Conservation (phyloP, 768 basidiomycete genomes). For the Boletus insuetus region DNA sequence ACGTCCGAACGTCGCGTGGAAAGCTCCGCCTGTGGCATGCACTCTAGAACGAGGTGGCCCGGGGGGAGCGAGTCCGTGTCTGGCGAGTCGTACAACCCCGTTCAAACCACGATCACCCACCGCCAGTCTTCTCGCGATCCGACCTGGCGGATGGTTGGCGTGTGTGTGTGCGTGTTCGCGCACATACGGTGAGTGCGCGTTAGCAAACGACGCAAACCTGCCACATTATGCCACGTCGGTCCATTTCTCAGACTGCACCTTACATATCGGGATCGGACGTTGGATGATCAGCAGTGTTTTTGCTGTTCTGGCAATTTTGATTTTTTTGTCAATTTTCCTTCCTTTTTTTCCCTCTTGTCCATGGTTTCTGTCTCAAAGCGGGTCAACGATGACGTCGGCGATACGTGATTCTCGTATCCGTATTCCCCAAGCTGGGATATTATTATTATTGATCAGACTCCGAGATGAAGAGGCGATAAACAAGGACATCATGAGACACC, state of each 20-base stretch:
- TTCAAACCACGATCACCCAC: background rate
- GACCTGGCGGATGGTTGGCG: conserved; percentile 8
- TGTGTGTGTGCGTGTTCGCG: no score
- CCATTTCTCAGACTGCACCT: background rate
- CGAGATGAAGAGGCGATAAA: conserved; percentile 18
- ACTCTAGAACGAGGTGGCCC: background rate
- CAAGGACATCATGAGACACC: background rate
- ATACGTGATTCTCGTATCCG: background rate
- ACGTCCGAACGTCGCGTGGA: conserved; percentile 24
- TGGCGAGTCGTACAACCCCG: background rate
- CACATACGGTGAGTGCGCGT: no score
- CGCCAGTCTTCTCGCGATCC: conserved; percentile 10
- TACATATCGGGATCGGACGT: conserved; percentile 20
- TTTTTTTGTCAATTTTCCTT: background rate
- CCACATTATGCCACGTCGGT: background rate
- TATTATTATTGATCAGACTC: conserved; percentile 20
- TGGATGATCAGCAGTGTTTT: conserved; percentile 11
- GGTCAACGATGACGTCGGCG: conserved; percentile 1
- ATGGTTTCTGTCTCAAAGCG: no score
- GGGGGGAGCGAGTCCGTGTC: background rate
- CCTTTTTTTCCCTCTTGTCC: background rate
- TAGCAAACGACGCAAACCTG: background rate
- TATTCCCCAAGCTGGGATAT: conserved; percentile 13
- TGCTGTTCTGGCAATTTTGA: conserved; percentile 3
- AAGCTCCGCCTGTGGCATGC: background rate